Evolutionary conservation across 768 basidiomycete genomes (phyloP), one percentile per base, ranked within the genome.

Genomic region (Rhodotorula kratochvilovae): DNA sequence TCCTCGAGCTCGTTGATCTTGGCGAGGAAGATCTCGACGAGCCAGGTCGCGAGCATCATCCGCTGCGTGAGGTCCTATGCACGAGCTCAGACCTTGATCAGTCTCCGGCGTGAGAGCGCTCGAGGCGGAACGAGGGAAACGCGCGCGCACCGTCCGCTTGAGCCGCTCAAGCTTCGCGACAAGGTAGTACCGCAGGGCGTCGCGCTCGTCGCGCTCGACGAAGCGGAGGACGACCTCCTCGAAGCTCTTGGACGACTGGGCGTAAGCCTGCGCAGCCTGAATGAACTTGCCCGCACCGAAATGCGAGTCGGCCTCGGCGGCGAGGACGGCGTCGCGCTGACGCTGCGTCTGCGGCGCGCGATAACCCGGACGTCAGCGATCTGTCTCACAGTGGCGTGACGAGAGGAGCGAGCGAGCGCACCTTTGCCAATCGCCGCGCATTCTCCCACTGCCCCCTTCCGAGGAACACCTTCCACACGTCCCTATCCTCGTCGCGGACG

Each of bases 11-110:
- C 91, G 77, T 96, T 95, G 80, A 91, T 92, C 83, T 96, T 98
- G 81, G 90, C 90, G 25, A 99, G 86, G 79, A 93, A 97, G 74
- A 98, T 92, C 80, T 99, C 96, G 42, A 96, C 89, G 21, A 99
- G 87, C 96, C 96, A 99, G 0, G 93, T 97, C 27, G 96, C 94
- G 29, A 99, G 83, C 88, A 98, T 92, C 89, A 93, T 93, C 51
- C 96, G 86, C 79, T 97, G 94, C 1, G 92, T 93, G 50, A 90
- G 76, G 77, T 96, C 92, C 94, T 97, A 19, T 11, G 23, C 21
- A 21, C 16, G 15, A 54, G 5, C 29, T 33, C 17, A 4, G 45
- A 2, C 35, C n/a, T n/a, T n/a, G n/a, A n/a, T n/a, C n/a, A n/a
- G n/a, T n/a, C n/a, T n/a, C n/a, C n/a, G n/a, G n/a, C 50, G 63